phyloP scores from a whole-genome alignment of 1,139 yeast species.

The Protomyces pachydermus region DNA sequence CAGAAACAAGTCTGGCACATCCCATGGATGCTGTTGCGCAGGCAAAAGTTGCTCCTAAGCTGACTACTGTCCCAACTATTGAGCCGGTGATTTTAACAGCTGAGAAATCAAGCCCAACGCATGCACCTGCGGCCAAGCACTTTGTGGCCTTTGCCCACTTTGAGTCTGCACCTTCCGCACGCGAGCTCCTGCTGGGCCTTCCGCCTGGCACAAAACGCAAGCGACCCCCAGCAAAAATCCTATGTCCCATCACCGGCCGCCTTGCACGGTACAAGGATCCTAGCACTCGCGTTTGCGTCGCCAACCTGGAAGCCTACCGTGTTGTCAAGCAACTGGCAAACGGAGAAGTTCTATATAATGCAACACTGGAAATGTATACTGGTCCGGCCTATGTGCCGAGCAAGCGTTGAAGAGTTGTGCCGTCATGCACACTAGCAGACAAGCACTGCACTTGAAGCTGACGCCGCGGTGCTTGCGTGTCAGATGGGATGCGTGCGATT shows the following conservation, averaged over 20 bases:
- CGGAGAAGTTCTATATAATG: conserved; percentile 10
- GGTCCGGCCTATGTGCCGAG: background rate
- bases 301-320: conserved; percentile 8
- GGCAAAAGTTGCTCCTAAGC: background rate
- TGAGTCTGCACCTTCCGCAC: background rate
- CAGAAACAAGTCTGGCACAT: background rate
- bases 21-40: conserved; percentile 3
- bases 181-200: background rate
- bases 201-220: background rate
- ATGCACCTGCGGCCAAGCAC: background rate
- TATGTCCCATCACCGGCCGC: conserved; percentile 26
- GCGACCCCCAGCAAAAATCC: background rate
- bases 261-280: conserved; percentile 27
- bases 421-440: background rate
- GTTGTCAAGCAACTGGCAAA: background rate
- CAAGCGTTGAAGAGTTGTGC: background rate
- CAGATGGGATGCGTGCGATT: no score
- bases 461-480: no score
- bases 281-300: conserved; percentile 16
- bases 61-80: no score
- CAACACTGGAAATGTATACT: conserved; percentile 18
- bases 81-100: no score
- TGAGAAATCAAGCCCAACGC: background rate
- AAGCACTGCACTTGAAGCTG: background rate
- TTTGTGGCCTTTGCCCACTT: conserved; percentile 8